Conservation (phyloP, 805 yeast species). For the Babjeviella inositovora region DNA sequence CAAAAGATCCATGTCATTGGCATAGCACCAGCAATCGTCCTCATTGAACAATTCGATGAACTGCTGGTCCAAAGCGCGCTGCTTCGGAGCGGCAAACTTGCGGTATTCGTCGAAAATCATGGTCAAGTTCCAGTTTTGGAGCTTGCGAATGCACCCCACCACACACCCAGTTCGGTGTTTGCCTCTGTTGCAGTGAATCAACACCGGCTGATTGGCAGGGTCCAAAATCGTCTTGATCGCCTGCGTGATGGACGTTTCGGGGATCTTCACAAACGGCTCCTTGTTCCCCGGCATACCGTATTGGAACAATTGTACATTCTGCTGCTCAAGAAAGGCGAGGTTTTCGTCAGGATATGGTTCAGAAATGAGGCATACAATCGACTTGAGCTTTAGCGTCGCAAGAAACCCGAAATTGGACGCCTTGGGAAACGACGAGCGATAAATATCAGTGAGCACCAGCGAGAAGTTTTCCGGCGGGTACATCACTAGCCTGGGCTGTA, state of each 20-base stretch:
- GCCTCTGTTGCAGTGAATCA: constrained; percentile 93
- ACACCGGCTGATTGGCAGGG: constrained; percentile 80
- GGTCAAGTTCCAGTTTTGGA: constrained; percentile 86
- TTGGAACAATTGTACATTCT: constrained; percentile 61
- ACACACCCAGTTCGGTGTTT: constrained; percentile 95
- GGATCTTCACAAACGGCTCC: constrained; percentile 76
- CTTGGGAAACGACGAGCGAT: constrained; percentile 83
- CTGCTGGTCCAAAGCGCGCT: constrained; percentile 90
- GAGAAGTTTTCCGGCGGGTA: constrained; percentile 95
- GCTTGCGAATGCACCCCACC: constrained; percentile 78
- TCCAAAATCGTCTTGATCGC: constrained; percentile 72
- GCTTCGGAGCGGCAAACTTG: constrained; percentile 88
- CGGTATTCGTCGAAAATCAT: constrained; percentile 94
- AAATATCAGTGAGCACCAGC: constrained; percentile 57
- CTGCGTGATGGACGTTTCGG: constrained; percentile 49
- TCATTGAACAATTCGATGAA: constrained; percentile 83
- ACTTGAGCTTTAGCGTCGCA: constrained; percentile 42
- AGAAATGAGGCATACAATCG: constrained; percentile 74
- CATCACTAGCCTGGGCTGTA: no score
- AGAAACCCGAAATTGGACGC: constrained; percentile 68
- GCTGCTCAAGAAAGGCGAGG: constrained; percentile 36
- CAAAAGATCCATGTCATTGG: constrained; percentile 35
- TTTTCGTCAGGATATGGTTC: constrained; percentile 84
- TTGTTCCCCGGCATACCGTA: constrained; percentile 93
- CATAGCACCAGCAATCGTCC: constrained; percentile 36